A percentile compares a stretch with the other conserved stretches of the same genome.
Conservation (phyloP, 805 yeast genomes). For the Teunomyces stri region DNA sequence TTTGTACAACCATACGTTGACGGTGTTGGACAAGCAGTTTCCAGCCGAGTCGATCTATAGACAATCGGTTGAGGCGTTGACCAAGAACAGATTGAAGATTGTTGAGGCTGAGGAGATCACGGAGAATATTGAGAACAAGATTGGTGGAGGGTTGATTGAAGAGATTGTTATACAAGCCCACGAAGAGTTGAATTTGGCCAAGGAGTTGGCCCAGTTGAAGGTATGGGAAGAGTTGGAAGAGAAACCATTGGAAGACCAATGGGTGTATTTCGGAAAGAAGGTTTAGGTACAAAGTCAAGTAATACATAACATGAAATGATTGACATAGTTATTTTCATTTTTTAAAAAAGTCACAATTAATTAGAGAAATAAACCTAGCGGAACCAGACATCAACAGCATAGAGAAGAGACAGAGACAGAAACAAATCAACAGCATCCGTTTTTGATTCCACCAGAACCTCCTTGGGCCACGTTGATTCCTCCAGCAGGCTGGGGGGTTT, state of each 20-base stretch:
- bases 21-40: slow-evolving; percentile 54
- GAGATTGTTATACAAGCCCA: slow-evolving; percentile 80
- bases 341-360: slow-evolving; percentile 1
- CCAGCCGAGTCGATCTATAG: slow-evolving; percentile 75
- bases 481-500: slow-evolving; percentile 25
- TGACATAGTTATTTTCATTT: background rate
- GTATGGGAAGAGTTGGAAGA: slow-evolving; percentile 80
- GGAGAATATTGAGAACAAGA: slow-evolving; percentile 65
- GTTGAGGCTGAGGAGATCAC: slow-evolving; percentile 62
- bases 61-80: slow-evolving; percentile 69
- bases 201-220: slow-evolving; percentile 66
- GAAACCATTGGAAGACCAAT: slow-evolving; percentile 75
- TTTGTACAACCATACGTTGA: slow-evolving; percentile 67
- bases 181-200: slow-evolving; percentile 69
- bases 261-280: slow-evolving; percentile 77
- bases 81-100: slow-evolving; percentile 62
- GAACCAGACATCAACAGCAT: background rate
- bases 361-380: slow-evolving; percentile 4
- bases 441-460: slow-evolving; percentile 24
- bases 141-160: slow-evolving; percentile 83
- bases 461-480: slow-evolving; percentile 42
- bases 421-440: slow-evolving; percentile 36
- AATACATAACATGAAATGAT: no score
- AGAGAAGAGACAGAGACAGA: background rate
- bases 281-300: slow-evolving; percentile 25